A percentile compares a stretch with the other conserved stretches of the same genome.
Conservation (phyloP, 306 rosid species). For the Cercis canadensis region DNA sequence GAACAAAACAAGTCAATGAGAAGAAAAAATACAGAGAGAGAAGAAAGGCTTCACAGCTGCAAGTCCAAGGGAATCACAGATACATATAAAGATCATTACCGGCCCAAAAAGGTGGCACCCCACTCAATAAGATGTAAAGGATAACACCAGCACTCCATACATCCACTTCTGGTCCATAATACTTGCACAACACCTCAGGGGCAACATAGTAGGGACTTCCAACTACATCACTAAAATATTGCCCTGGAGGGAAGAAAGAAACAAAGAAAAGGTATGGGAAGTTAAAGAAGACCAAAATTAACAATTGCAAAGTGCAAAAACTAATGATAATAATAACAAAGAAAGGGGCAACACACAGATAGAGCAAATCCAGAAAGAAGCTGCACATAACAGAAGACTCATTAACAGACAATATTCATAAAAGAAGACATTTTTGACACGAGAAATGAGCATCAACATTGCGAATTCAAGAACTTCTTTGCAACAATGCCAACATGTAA, state of each 20-base stretch:
- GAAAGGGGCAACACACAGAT: background rate
- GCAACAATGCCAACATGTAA: slow-evolving; percentile 9
- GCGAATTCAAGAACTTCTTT: background rate
- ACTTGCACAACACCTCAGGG: slow-evolving; percentile 80
- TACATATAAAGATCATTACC: slow-evolving; percentile 55
- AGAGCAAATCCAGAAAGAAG: slow-evolving; percentile 7
- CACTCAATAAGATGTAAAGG: slow-evolving; percentile 85
- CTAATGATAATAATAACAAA: background rate
- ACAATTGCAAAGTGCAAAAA: background rate
- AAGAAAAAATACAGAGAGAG: background rate
- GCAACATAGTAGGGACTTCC: slow-evolving; percentile 95
- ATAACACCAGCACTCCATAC: slow-evolving; percentile 98
- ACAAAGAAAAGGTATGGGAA: slow-evolving; percentile 19
- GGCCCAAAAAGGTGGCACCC: slow-evolving; percentile 97
- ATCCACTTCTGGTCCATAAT: slow-evolving; percentile 84
- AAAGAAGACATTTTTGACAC: slow-evolving; percentile 11
- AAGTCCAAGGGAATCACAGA: slow-evolving; percentile 13
- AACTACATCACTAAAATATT: slow-evolving; percentile 70
- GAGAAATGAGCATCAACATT: slow-evolving; percentile 2
- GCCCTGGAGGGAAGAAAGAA: slow-evolving; percentile 57
- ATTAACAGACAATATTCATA: too few relatives aligned
- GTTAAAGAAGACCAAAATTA: slow-evolving; percentile 10
- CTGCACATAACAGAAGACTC: background rate
- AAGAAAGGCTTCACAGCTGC: slow-evolving; percentile 19
- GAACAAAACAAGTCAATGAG: background rate